Percentiles rank a stretch among this genome's conserved stretches.
These are phyloP conservation scores for Beauveria caledonica DNA, from an alignment of 2,329 filamentous ascomycete genomes.

Conservation along the genomic window DNA sequence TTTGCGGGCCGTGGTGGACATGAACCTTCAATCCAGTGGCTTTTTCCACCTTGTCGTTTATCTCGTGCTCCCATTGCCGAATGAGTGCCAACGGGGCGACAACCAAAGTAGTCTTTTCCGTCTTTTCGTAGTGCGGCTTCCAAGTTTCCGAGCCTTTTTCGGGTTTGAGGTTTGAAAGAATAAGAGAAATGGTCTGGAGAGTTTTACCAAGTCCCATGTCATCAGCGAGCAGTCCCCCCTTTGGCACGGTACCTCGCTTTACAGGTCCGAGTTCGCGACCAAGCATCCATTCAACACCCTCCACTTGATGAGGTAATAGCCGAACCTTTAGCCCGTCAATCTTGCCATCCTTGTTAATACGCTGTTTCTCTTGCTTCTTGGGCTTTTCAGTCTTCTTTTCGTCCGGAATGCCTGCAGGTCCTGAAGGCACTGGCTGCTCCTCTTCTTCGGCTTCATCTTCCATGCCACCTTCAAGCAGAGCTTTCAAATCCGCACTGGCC, in stretches of 20 bases:
- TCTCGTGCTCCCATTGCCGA: slow-evolving; percentile 93
- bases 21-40: slow-evolving; percentile 69
- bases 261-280: slow-evolving; percentile 81
- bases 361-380: slow-evolving; percentile 17
- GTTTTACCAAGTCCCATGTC: slow-evolving; percentile 98
- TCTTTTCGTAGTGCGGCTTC: slow-evolving; percentile 59
- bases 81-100: slow-evolving; percentile 91
- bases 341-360: slow-evolving; percentile 35
- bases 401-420: no score
- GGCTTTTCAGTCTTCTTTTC: background rate
- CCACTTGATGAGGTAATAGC: slow-evolving; percentile 86
- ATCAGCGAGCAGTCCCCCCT: slow-evolving; percentile 90
- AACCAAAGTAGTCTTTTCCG: slow-evolving; percentile 77
- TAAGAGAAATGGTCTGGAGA: slow-evolving; percentile 81
- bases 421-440: slow-evolving; percentile 21
- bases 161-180: slow-evolving; percentile 74
- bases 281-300: slow-evolving; percentile 91
- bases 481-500: slow-evolving; percentile 70
- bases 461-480: slow-evolving; percentile 71
- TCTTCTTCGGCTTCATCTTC: slow-evolving; percentile 60
- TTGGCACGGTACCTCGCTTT: slow-evolving; percentile 74
- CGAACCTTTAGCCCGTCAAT: slow-evolving; percentile 79
- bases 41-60: slow-evolving; percentile 68
- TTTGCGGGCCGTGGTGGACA: slow-evolving; percentile 82
- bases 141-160: slow-evolving; percentile 46